A percentile compares a stretch with the other conserved stretches of the same genome.
phyloP scores from a whole-genome alignment of 306 rosid genomes.

The Mimosa bimucronata region DNA sequence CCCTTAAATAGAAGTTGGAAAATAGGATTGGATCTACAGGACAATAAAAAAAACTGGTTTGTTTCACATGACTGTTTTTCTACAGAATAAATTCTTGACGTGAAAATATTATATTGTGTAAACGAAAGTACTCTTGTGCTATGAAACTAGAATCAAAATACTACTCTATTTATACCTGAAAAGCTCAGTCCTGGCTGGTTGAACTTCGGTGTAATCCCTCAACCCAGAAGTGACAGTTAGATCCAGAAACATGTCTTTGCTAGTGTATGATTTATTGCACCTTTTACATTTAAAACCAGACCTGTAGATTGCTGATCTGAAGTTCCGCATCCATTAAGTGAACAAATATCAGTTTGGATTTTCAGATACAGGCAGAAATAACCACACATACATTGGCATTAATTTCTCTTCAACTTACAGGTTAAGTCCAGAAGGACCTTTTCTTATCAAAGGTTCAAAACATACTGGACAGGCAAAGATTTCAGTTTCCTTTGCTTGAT shows the following conservation, averaged over 20 bases:
- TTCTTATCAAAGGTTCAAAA: conserved; percentile 84
- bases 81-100: conserved; percentile 23
- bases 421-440: conserved; percentile 84
- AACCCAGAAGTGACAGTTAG: conserved; percentile 77
- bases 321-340: conserved; percentile 28
- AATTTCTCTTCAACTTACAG: conserved; percentile 61
- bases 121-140: neutral
- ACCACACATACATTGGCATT: conserved; percentile 3
- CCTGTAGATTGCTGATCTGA: conserved; percentile 88
- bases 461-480: conserved; percentile 83
- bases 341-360: conserved; percentile 8
- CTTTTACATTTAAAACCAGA: conserved; percentile 82
- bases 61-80: conserved; percentile 10
- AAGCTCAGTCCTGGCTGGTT: conserved; percentile 69
- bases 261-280: conserved; percentile 83
- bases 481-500: conserved; percentile 51
- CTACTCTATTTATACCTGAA: conserved; percentile 56
- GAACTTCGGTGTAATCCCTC: conserved; percentile 73
- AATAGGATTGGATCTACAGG: conserved; percentile 6
- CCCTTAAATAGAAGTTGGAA: conserved; percentile 9
- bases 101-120: neutral
- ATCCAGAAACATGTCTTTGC: conserved; percentile 81
- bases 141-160: neutral
- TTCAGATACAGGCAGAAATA: conserved; percentile 18
- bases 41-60: neutral